Evolutionary conservation across 495 filamentous ascomycete genomes (phyloP).

Genomic region (Ascobolus immersus): DNA sequence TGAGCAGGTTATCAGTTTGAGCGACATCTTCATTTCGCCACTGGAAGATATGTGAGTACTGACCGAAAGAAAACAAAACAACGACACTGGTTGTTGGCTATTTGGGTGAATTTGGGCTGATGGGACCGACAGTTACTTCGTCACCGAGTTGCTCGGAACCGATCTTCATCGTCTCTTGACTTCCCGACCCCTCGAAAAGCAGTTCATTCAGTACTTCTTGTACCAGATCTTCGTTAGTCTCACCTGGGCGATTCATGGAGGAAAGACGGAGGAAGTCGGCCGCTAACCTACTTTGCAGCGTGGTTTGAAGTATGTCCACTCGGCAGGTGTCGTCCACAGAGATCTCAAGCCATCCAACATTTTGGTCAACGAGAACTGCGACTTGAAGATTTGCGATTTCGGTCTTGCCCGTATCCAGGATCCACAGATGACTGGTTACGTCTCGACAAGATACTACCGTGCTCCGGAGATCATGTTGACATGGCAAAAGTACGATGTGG

Average conservation of each 20-base stretch:
- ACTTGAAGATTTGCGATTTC: slow-evolving; percentile 98
- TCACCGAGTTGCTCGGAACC: slow-evolving; percentile 90
- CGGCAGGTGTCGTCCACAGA: slow-evolving; percentile 88
- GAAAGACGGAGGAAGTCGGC: neutral
- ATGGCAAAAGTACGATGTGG: slow-evolving; percentile 98
- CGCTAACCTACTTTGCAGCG: slow-evolving; percentile 29
- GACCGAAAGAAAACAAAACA: neutral
- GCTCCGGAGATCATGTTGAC: slow-evolving; percentile 99
- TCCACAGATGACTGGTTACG: slow-evolving; percentile 99
- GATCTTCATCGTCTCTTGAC: slow-evolving; percentile 89
- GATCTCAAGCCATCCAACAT: slow-evolving; percentile 98
- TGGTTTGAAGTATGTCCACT: slow-evolving; percentile 96
- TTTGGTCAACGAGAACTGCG: slow-evolving; percentile 96
- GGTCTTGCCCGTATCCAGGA: slow-evolving; percentile 93
- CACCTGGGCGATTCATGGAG: neutral
- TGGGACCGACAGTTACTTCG: slow-evolving; percentile 48
- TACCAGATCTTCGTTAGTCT: slow-evolving; percentile 80
- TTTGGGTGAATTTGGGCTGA: too few species aligned
- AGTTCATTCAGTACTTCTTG: slow-evolving; percentile 98
- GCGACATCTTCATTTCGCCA: slow-evolving; percentile 98
- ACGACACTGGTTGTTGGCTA: too few species aligned
- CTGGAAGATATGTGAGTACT: slow-evolving; percentile 83
- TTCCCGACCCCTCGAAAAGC: slow-evolving; percentile 86
- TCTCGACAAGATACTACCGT: slow-evolving; percentile 94
- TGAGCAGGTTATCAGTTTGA: slow-evolving; percentile 78